These are phyloP conservation scores for Taxillus chinensis DNA, from an alignment of 164 flowering plant genomes.

Conservation along the genomic window DNA sequence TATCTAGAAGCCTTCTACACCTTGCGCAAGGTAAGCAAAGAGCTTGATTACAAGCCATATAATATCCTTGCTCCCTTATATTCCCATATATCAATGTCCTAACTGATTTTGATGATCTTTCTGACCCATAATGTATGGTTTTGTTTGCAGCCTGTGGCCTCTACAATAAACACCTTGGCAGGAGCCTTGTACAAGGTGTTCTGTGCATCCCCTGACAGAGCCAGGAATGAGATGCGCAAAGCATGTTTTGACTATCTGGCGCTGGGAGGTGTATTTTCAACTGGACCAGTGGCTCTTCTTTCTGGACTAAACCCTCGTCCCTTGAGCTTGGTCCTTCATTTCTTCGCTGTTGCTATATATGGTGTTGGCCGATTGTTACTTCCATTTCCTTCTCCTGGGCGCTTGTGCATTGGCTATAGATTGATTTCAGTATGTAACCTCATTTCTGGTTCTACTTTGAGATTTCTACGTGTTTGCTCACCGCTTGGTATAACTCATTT, in stretches of 20 bases:
- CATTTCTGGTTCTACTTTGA: too few species aligned
- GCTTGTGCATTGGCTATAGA: slow-evolving; percentile 7
- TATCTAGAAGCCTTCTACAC: slow-evolving; percentile 22
- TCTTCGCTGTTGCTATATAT: slow-evolving; percentile 12
- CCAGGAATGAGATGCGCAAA: slow-evolving; percentile 11
- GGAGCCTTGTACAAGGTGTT: slow-evolving; percentile 16
- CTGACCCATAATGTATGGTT: too few species aligned
- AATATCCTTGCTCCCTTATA: too few species aligned
- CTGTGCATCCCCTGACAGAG: slow-evolving; percentile 12
- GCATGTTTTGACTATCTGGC: slow-evolving; percentile 16
- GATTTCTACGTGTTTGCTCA: neutral
- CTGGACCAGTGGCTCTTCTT: slow-evolving; percentile 13
- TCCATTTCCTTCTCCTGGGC: slow-evolving; percentile 12
- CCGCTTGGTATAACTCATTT: neutral
- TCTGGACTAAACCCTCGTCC: slow-evolving; percentile 15
- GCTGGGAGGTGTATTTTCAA: slow-evolving; percentile 12
- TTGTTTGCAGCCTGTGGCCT: slow-evolving; percentile 15
- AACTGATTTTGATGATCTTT: neutral
- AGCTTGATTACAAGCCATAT: too few species aligned
- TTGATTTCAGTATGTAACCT: slow-evolving; percentile 5
- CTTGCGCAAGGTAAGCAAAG: slow-evolving; percentile 14
- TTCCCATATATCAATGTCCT: neutral
- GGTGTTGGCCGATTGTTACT: slow-evolving; percentile 11
- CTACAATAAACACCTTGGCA: slow-evolving; percentile 15
- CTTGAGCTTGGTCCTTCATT: slow-evolving; percentile 9